Base-by-base conservation (phyloP, 371 early-diverging fungal species). In the Mucor plumbeus region DNA sequence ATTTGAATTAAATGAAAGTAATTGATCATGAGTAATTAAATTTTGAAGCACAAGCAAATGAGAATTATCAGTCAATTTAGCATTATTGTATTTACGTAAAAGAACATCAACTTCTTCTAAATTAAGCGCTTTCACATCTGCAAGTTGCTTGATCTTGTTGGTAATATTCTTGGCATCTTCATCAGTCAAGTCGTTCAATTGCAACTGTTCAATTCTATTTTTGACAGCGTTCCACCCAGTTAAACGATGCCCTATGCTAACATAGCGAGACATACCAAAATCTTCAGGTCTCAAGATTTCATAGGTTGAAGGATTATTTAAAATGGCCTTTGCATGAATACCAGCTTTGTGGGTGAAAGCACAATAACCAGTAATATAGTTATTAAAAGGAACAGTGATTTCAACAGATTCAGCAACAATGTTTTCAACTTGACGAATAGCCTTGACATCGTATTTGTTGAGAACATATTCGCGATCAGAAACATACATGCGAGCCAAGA, bases 201-300 rank as follows among this genome's bases (percentile, higher is more conserved):
- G 87, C 19, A 98, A 84, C 77, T 96, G 96, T 69, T 94, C 90
- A 35, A 93, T 94, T 55, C 98, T 88, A 83, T 94, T 94, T 91
- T 95, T 96, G 86, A 98, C 96, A 41, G 98, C 97, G 77, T 98
- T 97, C 97, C 98, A 98, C 9, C 98, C 97, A 2, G 98, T 98
- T 64, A 98, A 82, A 43, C 97, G 91, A 78, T 97, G 98, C 35
- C 97, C 97, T 61, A 98, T 96, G 54, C 92, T 91, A 62, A 97
- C 97, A 73, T 96, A 96, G 17, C 97, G 91, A 19, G 94, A 92
- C 94, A 97, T 94, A 73, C 96, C 96, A 86, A 97, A 98, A 78
- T 96, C 97, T 76, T 96, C 92, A 40, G 97, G 98, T 79, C 93
- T 91, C 64, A 98, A 80, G 77, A 97, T 96, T 85, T 98, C 98